Percentiles rank a stretch among this genome's conserved stretches.
Evolutionary conservation across 2,329 filamentous ascomycete species (phyloP).

Genomic region (Sporothrix sp.): DNA sequence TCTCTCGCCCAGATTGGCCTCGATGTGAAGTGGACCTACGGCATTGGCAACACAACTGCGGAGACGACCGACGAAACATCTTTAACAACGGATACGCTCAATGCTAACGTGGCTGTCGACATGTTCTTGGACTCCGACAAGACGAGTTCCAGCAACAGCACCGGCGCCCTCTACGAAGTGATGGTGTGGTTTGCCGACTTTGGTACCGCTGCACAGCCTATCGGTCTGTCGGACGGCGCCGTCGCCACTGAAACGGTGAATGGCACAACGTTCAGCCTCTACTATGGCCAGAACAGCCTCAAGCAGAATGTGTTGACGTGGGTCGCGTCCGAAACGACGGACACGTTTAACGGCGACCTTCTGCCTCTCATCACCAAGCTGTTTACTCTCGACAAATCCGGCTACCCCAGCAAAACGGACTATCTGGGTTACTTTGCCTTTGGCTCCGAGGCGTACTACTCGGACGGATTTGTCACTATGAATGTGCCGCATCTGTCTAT

Average conservation of each 20-base stretch:
- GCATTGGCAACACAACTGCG: conserved; percentile 32
- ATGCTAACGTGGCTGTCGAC: conserved; percentile 49
- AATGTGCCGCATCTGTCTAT: conserved; percentile 31
- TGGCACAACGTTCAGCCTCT: conserved; percentile 35
- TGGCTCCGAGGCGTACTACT: conserved; percentile 40
- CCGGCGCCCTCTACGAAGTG: conserved; percentile 32
- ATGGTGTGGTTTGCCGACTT: conserved; percentile 17
- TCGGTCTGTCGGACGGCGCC: conserved; percentile 30
- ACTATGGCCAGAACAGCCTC: conserved; percentile 30
- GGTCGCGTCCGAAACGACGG: conserved; percentile 28
- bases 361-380: conserved; percentile 34
- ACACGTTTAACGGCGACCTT: conserved; percentile 38
- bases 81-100: conserved; percentile 30
- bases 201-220: conserved; percentile 12
- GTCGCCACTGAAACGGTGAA: conserved; percentile 29
- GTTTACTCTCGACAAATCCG: conserved; percentile 23
- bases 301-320: conserved; percentile 42
- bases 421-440: conserved; percentile 44
- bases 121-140: conserved; percentile 45
- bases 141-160: conserved; percentile 30
- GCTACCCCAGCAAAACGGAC: conserved; percentile 31
- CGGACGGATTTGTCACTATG: conserved; percentile 38
- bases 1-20: conserved; percentile 32
- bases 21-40: conserved; percentile 41
- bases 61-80: conserved; percentile 26